Conservation (phyloP, 2,329 filamentous ascomycete species). For the Fusarium sp. region DNA sequence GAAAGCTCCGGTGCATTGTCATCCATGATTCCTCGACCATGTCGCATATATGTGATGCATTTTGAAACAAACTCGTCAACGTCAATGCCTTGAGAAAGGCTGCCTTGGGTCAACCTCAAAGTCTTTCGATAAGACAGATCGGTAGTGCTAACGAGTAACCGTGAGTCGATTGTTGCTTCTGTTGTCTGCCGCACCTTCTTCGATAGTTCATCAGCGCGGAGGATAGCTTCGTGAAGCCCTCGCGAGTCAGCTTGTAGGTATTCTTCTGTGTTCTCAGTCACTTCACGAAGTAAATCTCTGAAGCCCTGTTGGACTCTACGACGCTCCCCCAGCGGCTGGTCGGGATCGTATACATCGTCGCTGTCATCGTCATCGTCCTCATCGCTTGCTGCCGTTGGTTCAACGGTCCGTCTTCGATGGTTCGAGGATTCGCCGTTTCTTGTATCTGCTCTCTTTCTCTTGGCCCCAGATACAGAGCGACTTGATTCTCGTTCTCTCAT, state of each 20-base stretch:
- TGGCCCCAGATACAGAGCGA: conserved; percentile 42
- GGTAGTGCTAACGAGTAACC: conserved; percentile 82
- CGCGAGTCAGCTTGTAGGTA: conserved; percentile 73
- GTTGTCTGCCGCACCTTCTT: conserved; percentile 84
- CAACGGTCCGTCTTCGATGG: conserved; percentile 42
- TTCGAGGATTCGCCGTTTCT: conserved; percentile 36
- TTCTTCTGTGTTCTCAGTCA: conserved; percentile 78
- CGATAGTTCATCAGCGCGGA: conserved; percentile 73
- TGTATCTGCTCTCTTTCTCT: conserved; percentile 49
- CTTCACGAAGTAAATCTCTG: conserved; percentile 71
- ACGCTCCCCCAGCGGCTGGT: conserved; percentile 81
- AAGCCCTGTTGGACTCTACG: conserved; percentile 76
- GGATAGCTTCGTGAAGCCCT: conserved; percentile 73
- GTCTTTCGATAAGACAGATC: conserved; percentile 85
- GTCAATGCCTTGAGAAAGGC: conserved; percentile 80
- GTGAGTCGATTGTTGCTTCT: conserved; percentile 90
- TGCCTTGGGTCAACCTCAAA: conserved; percentile 77
- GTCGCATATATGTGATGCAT: conserved; percentile 87
- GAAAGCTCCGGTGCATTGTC: conserved; percentile 63
- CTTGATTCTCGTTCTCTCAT: conserved; percentile 42
- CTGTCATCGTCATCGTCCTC: conserved; percentile 27
- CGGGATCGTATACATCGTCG: conserved; percentile 82
- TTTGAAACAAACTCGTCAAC: conserved; percentile 93
- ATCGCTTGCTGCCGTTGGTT: conserved; percentile 35
- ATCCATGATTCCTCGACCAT: conserved; percentile 66